These are phyloP conservation scores for Climacium dendroides DNA, from an alignment of 225 moss, liverwort and hornwort genomes.

Conservation along the genomic window DNA sequence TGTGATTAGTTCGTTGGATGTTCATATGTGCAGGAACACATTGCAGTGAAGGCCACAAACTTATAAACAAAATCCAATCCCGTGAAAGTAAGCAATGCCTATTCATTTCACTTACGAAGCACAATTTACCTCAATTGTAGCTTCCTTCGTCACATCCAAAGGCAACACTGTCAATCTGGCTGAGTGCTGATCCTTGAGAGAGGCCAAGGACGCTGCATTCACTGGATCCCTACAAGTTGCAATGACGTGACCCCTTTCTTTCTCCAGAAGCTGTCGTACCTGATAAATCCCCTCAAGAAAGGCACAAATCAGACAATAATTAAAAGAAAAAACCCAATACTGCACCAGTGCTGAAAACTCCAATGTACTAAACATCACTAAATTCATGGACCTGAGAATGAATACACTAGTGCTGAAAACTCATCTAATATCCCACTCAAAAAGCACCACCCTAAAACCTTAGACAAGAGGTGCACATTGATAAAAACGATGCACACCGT, in stretches of 20 bases:
- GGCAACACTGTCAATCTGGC: constrained; percentile 62
- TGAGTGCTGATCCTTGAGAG: constrained; percentile 42
- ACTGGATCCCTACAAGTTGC: constrained; percentile 81
- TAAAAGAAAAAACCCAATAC: neutral
- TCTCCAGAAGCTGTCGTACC: constrained; percentile 68
- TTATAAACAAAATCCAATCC: neutral
- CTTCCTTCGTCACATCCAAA: constrained; percentile 79
- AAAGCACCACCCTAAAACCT: neutral
- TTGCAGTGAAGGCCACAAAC: neutral
- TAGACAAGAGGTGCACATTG: neutral
- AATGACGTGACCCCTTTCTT: constrained; percentile 46
- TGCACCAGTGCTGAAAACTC: neutral
- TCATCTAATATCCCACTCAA: neutral
- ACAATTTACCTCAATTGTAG: constrained; percentile 65
- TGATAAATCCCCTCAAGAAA: constrained; percentile 7
- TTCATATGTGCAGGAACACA: neutral
- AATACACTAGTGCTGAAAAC: neutral
- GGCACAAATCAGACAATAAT: neutral
- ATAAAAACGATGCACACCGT: neutral
- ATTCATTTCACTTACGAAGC: neutral
- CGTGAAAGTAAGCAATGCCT: neutral
- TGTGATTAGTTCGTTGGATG: neutral
- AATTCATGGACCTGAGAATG: neutral
- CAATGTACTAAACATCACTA: neutral
- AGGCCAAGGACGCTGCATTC: constrained; percentile 34